Evolutionary conservation across 2,329 filamentous ascomycete species (phyloP).

Genomic region (Fusarium sp.): DNA sequence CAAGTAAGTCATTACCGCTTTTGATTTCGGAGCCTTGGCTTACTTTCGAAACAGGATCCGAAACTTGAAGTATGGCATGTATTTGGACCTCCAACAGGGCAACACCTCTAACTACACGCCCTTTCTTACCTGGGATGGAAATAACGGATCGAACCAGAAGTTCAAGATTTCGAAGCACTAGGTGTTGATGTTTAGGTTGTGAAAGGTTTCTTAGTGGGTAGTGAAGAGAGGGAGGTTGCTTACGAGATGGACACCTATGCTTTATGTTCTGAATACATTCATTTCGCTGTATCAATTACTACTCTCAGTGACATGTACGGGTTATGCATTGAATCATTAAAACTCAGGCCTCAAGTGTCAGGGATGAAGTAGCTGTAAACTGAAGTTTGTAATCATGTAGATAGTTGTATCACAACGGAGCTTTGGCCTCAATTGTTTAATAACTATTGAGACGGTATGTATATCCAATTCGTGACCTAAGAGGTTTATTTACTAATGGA

Average conservation of each 20-base stretch:
- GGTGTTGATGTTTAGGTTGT: not conserved
- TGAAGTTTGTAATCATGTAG: not conserved
- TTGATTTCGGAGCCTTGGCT: not conserved
- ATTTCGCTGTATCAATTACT: not conserved
- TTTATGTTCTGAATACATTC: not conserved
- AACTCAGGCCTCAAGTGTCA: not conserved
- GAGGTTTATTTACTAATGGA: not conserved
- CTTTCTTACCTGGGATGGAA: not conserved
- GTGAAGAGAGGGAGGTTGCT: not conserved
- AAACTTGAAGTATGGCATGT: not conserved
- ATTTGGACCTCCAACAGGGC: accelerated
- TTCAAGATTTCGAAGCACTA: not conserved
- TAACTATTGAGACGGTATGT: accelerated
- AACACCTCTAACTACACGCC: accelerated
- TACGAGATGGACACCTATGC: not conserved
- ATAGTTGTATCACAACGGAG: accelerated
- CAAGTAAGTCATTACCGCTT: not conserved
- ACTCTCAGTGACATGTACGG: accelerated
- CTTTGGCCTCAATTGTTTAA: not conserved
- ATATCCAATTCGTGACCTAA: accelerated
- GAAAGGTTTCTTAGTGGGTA: not conserved
- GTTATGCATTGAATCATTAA: not conserved
- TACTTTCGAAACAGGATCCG: not conserved
- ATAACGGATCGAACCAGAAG: not conserved
- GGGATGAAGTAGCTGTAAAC: not conserved